Base-by-base conservation (phyloP, 2,329 filamentous ascomycete genomes). In the Herpotrichia juniperi region DNA sequence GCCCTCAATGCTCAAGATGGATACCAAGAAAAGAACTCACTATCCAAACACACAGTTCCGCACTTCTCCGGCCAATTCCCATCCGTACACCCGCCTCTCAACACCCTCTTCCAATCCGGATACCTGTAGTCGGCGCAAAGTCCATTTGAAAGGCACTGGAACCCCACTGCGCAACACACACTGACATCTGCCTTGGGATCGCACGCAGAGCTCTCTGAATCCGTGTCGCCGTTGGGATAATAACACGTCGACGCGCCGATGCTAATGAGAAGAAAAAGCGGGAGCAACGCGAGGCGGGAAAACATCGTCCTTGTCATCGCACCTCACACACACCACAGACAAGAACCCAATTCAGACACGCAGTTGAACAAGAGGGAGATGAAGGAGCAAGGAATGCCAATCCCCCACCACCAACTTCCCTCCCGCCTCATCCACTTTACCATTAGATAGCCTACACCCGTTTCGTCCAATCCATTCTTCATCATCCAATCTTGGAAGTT, bases 1-100 rank as follows among this genome's bases (percentile, higher is more conserved):
- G 17, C 34, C 14, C 34, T n/a, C n/a, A n/a, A n/a, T n/a, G n/a
- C n/a, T n/a, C n/a, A n/a, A n/a, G n/a, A n/a, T n/a, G n/a, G n/a
- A n/a, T n/a, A n/a, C n/a, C n/a, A n/a, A n/a, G n/a, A n/a, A n/a
- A n/a, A n/a, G n/a, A 35, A 54, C 57, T 24, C 45, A 61, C 57
- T 19, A 16, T 50, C 46, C 31, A 31, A 46, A 22, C 59, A 62
- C 5, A 49, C 34, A n/a, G 46, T 37, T 14, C 34, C 34, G 12
- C 34, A 37, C 34, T 17, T 6, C 5, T 19, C 21, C 16, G 7
- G 7, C 34, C 34, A 37, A 17, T 19, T 19, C 16, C 56, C 40
- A 26, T 59, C 56, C 28, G 61, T 64, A 48, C 61, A 64, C 12
- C 51, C 57, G 16, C 59, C 59, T 42, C 61, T 57, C 19, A 61